Conservation (phyloP, 1,139 yeast genomes). For the Chernovozyma aurita region DNA sequence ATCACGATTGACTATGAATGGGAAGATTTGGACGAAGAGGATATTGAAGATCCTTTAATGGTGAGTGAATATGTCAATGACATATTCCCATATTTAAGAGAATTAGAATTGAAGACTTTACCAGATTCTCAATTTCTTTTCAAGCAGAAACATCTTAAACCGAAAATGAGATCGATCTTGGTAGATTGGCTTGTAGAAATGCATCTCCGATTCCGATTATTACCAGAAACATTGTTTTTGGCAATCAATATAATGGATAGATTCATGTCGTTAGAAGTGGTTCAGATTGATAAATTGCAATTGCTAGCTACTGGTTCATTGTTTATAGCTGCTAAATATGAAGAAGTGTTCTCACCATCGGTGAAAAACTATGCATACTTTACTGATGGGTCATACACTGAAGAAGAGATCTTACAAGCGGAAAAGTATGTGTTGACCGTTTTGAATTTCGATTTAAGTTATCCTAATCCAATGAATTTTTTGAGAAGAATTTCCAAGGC, state of each 20-base stretch:
- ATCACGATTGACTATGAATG: conserved; percentile 53
- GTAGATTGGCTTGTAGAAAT: conserved; percentile 96
- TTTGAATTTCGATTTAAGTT: conserved; percentile 73
- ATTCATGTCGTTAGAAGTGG: conserved; percentile 75
- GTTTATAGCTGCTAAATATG: conserved; percentile 92
- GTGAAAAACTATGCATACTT: conserved; percentile 85
- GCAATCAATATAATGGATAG: conserved; percentile 91
- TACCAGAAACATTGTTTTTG: conserved; percentile 87
- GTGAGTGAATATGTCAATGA: conserved; percentile 90
- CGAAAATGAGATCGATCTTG: conserved; percentile 82
- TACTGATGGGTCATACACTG: conserved; percentile 80
- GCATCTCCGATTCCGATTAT: conserved; percentile 77
- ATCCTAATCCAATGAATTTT: conserved; percentile 94
- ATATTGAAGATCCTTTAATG: conserved; percentile 88
- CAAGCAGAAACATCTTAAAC: conserved; percentile 72
- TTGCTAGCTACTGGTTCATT: conserved; percentile 85
- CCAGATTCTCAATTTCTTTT: conserved; percentile 74
- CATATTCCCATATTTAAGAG: conserved; percentile 75
- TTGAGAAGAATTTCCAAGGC: conserved; percentile 91
- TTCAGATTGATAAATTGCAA: conserved; percentile 81
- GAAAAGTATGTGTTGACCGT: conserved; percentile 79
- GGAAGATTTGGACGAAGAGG: conserved; percentile 93
- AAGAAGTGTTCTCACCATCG: conserved; percentile 90
- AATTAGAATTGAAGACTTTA: conserved; percentile 68
- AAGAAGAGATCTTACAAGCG: conserved; percentile 81